phyloP scores from a whole-genome alignment of 192 early-diverging fungal species.

The Polychytrium aggregatum region DNA sequence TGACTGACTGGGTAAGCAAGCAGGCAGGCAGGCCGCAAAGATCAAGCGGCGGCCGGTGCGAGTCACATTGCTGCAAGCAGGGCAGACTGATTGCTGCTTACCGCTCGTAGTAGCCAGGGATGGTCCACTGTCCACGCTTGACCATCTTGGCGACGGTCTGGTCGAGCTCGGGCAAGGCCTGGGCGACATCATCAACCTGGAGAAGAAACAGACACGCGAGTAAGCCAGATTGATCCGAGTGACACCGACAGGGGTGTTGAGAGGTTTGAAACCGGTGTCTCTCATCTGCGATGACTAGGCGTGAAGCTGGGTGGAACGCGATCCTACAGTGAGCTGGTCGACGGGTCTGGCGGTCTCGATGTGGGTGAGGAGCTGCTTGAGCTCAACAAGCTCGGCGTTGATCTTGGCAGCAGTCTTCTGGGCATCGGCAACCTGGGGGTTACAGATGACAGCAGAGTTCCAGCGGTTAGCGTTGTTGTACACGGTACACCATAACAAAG shows the following conservation, averaged over 20 bases:
- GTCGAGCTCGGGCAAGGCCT: slow-evolving; percentile 86
- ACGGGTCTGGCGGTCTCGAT: slow-evolving; percentile 90
- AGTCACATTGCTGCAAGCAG: no score
- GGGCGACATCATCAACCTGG: slow-evolving; percentile 85
- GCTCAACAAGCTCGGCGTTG: slow-evolving; percentile 72
- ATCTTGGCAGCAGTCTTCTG: slow-evolving; percentile 76
- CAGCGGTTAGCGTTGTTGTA: no score
- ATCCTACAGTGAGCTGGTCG: slow-evolving; percentile 86
- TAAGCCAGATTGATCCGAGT: no score
- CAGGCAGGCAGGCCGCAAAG: background rate
- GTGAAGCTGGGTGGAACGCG: no score
- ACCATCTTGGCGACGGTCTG: slow-evolving; percentile 80
- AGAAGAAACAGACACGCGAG: no score
- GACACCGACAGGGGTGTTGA: no score
- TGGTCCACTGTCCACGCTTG: slow-evolving; percentile 81
- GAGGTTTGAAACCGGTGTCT: no score
- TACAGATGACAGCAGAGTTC: no score
- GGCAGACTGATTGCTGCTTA: no score
- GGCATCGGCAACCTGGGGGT: slow-evolving; percentile 61
- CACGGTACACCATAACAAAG: no score
- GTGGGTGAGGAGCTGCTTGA: slow-evolving; percentile 80
- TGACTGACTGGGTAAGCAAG: background rate
- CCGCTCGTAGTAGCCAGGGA: slow-evolving; percentile 94
- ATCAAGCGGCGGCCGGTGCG: no score
- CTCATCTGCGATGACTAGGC: no score